Evolutionary conservation across 306 rosid genomes (phyloP), one percentile per base, ranked within the genome.

Genomic region (Malus orientalis): DNA sequence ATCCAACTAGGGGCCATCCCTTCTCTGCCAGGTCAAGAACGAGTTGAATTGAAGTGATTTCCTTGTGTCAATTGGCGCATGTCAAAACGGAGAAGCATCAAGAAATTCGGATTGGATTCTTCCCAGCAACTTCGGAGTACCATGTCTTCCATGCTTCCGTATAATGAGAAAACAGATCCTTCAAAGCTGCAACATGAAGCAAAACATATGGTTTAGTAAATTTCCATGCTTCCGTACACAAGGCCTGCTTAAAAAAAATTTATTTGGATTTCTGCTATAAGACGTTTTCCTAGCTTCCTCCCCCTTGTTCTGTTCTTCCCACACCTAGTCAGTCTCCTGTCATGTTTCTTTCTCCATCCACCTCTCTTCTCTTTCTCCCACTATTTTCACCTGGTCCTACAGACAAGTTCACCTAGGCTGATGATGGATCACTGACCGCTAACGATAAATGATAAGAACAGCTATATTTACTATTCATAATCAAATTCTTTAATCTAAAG

Each of bases 61-160:
- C 55, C 77, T 45, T 7, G 5, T 12, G 44, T 49, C 75, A 64
- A 47, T 19, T 44, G 25, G 63, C 64, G 71, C 30, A 71, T 73
- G 70, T 71, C 14, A 18, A 33, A 55, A 25, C 10, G 30, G 27
- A 19, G 75, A 44, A 74, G 73, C 27, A 78, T 88, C 85, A 95
- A 84, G 84, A 80, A 83, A 81, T 79, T 74, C 83, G 76, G 25
- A 79, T 60, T 25, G 88, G 75, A 71, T 84, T 89, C 87, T 90
- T 89, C 55, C 84, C 93, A 42, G 90, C 86, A 27, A 92, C 88
- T 87, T 90, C 96, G 0, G 90, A 85, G 92, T 88, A 87, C 97
- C 97, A 92, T 58, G 91, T 83, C 69, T 82, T 86, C 93, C 97
- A 92, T 71, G 99, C 97, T 76, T 95, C 96, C 92, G 82, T 81